Conservation (phyloP, 768 basidiomycete species). For the Dioszegia crocea region DNA sequence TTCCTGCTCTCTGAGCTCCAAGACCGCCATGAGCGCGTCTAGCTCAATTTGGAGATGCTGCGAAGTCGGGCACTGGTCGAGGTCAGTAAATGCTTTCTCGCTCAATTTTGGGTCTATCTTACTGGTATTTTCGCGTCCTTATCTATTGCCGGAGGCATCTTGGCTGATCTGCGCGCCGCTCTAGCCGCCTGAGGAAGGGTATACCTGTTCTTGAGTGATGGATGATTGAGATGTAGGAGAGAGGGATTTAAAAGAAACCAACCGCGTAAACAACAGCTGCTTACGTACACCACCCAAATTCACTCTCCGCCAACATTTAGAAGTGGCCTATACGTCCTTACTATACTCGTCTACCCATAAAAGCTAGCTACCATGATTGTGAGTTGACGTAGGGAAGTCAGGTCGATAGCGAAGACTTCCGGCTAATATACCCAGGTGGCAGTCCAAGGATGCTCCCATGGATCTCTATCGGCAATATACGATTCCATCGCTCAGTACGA, state of each 20-base stretch:
- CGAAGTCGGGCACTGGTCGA: constrained; percentile 41
- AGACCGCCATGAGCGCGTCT: constrained; percentile 34
- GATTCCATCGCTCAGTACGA: constrained; percentile 64
- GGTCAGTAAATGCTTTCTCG: constrained; percentile 9
- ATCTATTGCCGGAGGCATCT: constrained; percentile 28
- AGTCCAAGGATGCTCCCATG: constrained; percentile 93
- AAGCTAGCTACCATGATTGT: not conserved
- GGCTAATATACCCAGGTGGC: constrained; percentile 60
- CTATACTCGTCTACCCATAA: not conserved
- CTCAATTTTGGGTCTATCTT: not conserved
- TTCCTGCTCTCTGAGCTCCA: constrained; percentile 50
- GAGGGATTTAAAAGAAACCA: not conserved
- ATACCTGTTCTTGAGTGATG: not conserved
- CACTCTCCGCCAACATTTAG: not conserved
- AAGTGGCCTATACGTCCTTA: not conserved
- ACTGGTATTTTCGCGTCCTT: constrained; percentile 44
- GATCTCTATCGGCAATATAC: constrained; percentile 65
- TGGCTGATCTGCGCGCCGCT: not conserved
- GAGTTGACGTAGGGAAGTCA: not conserved
- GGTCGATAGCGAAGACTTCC: not conserved
- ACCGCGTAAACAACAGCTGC: constrained; percentile 7
- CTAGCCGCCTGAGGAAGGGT: not conserved
- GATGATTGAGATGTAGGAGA: not conserved
- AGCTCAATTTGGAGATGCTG: constrained; percentile 46
- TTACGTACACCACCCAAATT: not conserved